These are phyloP conservation scores for Collybia sordida DNA, from an alignment of 768 basidiomycete genomes.

Conservation along the genomic window DNA sequence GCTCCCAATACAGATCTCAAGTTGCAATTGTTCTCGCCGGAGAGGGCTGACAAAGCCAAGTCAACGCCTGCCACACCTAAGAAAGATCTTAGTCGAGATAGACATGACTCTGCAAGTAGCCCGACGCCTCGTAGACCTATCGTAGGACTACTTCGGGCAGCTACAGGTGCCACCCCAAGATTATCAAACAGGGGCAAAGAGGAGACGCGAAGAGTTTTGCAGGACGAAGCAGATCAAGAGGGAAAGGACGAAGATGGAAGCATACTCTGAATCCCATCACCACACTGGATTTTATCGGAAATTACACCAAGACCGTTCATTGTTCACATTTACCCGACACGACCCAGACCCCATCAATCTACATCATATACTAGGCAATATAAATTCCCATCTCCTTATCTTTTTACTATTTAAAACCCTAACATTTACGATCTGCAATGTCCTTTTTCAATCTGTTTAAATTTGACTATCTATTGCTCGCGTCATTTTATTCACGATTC, in stretches of 20 bases:
- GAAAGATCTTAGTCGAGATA: constrained; percentile 10
- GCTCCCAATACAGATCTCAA: constrained; percentile 19
- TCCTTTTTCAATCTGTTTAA: not conserved
- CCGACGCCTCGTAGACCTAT: constrained; percentile 26
- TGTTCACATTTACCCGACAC: not conserved
- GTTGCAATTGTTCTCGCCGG: constrained; percentile 19
- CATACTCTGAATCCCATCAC: not conserved
- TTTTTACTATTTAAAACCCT: not conserved
- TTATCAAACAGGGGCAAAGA: constrained; percentile 21
- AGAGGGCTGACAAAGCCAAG: constrained; percentile 19
- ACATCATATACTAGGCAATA: not conserved
- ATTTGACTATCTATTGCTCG: not conserved
- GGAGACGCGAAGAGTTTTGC: constrained; percentile 27
- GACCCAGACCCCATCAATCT: not conserved
- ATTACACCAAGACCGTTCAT: not conserved
- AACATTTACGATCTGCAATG: not conserved
- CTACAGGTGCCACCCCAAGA: constrained; percentile 16
- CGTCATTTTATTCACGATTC: too few relatives aligned
- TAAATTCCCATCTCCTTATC: not conserved
- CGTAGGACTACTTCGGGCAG: constrained; percentile 14
- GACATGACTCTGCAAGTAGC: constrained; percentile 7
- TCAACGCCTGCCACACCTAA: constrained; percentile 25
- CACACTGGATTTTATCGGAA: not conserved
- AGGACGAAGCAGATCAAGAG: constrained; percentile 33
- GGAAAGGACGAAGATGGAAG: constrained; percentile 11